Conservation (phyloP, 2,329 filamentous ascomycete genomes). For the Aspergillus carbonarius region DNA sequence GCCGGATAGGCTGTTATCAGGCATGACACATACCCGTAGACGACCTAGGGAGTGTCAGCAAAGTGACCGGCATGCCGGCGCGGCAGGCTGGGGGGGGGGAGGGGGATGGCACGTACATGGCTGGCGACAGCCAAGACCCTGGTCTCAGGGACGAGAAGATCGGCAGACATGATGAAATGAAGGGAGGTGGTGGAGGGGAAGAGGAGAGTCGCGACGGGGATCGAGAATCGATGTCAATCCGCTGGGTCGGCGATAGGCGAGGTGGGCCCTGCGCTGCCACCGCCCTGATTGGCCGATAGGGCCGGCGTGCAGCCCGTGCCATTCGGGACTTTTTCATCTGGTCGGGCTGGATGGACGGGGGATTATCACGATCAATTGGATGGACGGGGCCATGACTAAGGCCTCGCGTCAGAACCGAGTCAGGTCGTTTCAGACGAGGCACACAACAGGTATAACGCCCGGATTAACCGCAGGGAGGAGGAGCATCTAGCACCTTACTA, state of each 20-base stretch:
- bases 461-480: neutral
- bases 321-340: neutral
- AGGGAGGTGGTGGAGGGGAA: conserved; percentile 7
- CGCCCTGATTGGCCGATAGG: neutral
- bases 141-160: conserved; percentile 57
- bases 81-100: neutral
- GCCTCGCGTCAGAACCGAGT: neutral
- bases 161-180: conserved; percentile 30
- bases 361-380: too few species aligned
- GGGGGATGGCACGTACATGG: conserved; percentile 65
- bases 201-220: neutral
- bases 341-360: neutral
- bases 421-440: neutral
- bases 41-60: conserved; percentile 27
- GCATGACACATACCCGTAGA: conserved; percentile 31
- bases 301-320: conserved; percentile 4
- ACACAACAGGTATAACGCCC: neutral
- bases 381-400: neutral
- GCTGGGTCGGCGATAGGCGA: conserved; percentile 7
- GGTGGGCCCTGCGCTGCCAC: neutral
- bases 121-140: conserved; percentile 85
- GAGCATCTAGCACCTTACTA: too few species aligned
- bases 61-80: neutral
- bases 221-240: neutral
- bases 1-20: conserved; percentile 3